Evolutionary conservation across 495 filamentous ascomycete species (phyloP), one percentile per base, ranked within the genome.

Genomic region (Chaetomium fimeti): DNA sequence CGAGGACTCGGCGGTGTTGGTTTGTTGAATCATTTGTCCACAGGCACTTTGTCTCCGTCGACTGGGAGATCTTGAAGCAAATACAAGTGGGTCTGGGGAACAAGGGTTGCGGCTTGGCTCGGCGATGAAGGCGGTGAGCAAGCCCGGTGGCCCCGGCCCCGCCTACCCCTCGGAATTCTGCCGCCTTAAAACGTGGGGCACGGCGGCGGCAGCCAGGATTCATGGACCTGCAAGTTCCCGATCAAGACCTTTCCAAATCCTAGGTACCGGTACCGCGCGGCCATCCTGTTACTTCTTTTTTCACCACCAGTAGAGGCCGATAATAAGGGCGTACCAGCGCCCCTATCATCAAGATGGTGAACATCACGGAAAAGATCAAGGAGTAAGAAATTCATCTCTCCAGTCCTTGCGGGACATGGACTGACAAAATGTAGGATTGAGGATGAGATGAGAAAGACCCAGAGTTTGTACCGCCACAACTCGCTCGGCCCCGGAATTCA

Each of bases 321-420:
- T 67, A 22, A 60, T 67, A 22, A 60, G 63, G 64, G 43, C 57
- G 25, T 13, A 8, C 25, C 11, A 42, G 57, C 66, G 57, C 61
- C 20, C 67, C 60, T 64, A 62, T 76, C 75, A 81, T 63, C 86
- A 92, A 83, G 69, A 98, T 99, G 95, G 95, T 97, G 79, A 97
- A 97, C 81, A 97, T 99, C 62, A 97, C 94, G 59, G 95, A 99
- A 53, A 98, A 96, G 85, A 99, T 99, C 80, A 99, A 98, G 81
- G 92, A 97, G 92, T 94, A 79, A 71, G 88, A 77, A 3, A 20
- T 36, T 5, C 32, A 51, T 1, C n/a, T 22, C 0, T 42, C 3
- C 9, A 15, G 13, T 20, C 9, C 22, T 40, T 25, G 42, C 45
- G 15, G 16, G 24, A 16, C 52, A 29, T 15, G 40, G 64, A 62